phyloP scores from a whole-genome alignment of 305 asterid genomes.

The Nicotiana rustica region DNA sequence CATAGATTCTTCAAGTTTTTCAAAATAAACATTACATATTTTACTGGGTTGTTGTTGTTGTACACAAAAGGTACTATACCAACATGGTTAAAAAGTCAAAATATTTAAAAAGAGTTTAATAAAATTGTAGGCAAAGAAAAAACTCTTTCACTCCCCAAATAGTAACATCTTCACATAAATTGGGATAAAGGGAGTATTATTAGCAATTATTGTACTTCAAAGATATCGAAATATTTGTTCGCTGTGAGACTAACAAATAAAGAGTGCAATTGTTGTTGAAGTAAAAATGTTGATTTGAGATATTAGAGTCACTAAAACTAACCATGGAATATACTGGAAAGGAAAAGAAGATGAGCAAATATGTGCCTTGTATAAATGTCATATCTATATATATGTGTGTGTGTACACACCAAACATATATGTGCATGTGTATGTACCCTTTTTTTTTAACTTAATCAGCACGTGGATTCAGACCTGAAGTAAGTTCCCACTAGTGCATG shows the following conservation, averaged over 20 bases:
- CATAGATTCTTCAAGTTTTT: constrained; percentile 4
- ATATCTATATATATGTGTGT: background rate
- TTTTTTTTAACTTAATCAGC: background rate
- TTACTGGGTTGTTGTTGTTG: too few relatives aligned
- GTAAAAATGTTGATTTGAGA: constrained; percentile 15
- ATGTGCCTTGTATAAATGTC: background rate
- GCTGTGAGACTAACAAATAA: constrained; percentile 18
- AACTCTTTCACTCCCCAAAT: constrained; percentile 2
- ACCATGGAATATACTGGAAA: background rate
- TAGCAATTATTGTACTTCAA: background rate
- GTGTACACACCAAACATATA: background rate
- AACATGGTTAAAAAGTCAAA: constrained; percentile 28
- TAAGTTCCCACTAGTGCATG: constrained; percentile 24
- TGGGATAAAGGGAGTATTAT: background rate
- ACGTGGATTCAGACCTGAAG: constrained; percentile 25
- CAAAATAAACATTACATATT: constrained; percentile 4
- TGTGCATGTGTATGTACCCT: background rate
- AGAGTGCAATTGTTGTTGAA: constrained; percentile 17
- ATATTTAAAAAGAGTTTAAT: background rate
- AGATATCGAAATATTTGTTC: background rate
- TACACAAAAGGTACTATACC: background rate
- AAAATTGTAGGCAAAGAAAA: background rate
- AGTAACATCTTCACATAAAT: constrained; percentile 7
- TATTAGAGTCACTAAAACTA: constrained; percentile 7
- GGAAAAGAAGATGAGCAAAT: constrained; percentile 18